Percentiles rank a stretch among this genome's conserved stretches.
Evolutionary conservation across 2,329 filamentous ascomycete species (phyloP).

Genomic region (Cytospora schulzeri): DNA sequence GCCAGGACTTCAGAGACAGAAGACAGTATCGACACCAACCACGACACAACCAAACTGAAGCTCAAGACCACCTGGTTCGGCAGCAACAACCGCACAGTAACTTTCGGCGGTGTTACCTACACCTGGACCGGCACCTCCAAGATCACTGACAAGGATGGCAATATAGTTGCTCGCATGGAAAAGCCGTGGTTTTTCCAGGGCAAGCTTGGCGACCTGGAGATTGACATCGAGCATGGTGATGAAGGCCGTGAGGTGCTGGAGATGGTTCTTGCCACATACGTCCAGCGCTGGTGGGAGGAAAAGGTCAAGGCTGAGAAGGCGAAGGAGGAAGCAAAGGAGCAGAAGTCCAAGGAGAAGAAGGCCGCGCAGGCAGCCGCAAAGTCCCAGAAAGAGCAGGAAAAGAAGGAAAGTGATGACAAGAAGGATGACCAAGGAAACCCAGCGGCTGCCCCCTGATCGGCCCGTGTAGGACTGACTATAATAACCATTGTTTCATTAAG

Average conservation of each 20-base stretch:
- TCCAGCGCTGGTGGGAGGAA: conserved; percentile 25
- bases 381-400: conserved; percentile 10
- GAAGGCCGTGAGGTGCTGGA: conserved; percentile 22
- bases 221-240: conserved; percentile 20
- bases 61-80: conserved; percentile 25
- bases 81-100: conserved; percentile 21
- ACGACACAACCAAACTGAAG: conserved; percentile 17
- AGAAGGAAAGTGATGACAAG: conserved; percentile 4
- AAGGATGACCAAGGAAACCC: conserved; percentile 1
- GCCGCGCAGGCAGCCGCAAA: conserved; percentile 5
- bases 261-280: conserved; percentile 24
- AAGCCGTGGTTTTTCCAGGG: conserved; percentile 25
- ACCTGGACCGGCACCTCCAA: conserved; percentile 25
- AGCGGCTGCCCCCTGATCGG: neutral
- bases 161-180: conserved; percentile 16
- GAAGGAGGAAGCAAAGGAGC: conserved; percentile 14
- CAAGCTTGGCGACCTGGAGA: conserved; percentile 25
- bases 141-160: conserved; percentile 20
- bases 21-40: neutral
- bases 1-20: conserved; percentile 2
- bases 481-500: too few relatives aligned
- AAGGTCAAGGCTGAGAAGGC: conserved; percentile 18
- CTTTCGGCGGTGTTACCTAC: conserved; percentile 21
- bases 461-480: too few relatives aligned
- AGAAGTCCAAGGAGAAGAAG: conserved; percentile 20